Evolutionary conservation across 768 basidiomycete species (phyloP).

Genomic region (Psilocybe cyanescens): DNA sequence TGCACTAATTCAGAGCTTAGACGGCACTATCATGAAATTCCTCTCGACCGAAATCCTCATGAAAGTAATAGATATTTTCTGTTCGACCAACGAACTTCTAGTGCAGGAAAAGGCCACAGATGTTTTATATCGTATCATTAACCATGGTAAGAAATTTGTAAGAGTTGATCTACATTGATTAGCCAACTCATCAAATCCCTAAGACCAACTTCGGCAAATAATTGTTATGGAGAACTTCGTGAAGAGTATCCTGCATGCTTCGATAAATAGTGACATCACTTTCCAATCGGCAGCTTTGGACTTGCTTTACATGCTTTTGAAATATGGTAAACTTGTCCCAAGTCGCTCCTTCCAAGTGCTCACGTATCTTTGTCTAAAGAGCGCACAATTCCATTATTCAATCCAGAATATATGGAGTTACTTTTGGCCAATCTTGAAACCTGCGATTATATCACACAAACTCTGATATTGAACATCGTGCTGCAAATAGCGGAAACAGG

Average conservation of each 20-base stretch:
- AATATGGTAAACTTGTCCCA: background rate
- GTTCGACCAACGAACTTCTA: slow-evolving; percentile 2
- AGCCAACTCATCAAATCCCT: background rate
- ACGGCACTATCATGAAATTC: slow-evolving; percentile 1
- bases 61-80: slow-evolving; percentile 7
- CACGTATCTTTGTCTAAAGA: background rate
- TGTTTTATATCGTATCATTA: slow-evolving; percentile 7
- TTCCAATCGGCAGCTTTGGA: slow-evolving; percentile 3
- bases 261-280: background rate
- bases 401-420: background rate
- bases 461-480: slow-evolving; percentile 3
- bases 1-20: background rate
- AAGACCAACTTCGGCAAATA: slow-evolving; percentile 1
- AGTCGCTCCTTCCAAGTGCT: background rate
- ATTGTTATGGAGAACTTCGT: slow-evolving; percentile 6
- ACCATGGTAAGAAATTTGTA: background rate
- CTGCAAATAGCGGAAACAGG: background rate
- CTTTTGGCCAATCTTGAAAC: slow-evolving; percentile 1
- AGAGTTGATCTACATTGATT: background rate
- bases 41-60: slow-evolving; percentile 9
- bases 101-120: slow-evolving; percentile 6
- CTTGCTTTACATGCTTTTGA: background rate
- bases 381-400: background rate
- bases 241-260: background rate
- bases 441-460: slow-evolving; percentile 2